Evolutionary conservation across 1,284 basidiomycete genomes (phyloP).

Genomic region (Athelia psychrophila): DNA sequence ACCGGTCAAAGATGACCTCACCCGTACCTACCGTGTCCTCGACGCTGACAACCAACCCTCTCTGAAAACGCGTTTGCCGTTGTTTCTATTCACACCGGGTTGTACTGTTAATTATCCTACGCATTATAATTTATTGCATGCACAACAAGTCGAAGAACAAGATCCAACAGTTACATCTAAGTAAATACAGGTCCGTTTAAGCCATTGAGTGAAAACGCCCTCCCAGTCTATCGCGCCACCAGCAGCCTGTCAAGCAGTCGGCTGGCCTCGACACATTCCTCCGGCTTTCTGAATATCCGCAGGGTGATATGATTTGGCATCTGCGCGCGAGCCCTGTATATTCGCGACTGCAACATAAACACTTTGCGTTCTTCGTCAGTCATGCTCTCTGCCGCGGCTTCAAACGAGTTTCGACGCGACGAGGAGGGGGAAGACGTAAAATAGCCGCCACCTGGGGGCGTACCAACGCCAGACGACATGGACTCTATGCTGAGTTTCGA

Average conservation of each 20-base stretch:
- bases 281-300: slow-evolving; percentile 62
- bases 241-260: slow-evolving; percentile 26
- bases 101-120: background rate
- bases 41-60: too few species aligned
- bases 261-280: slow-evolving; percentile 62
- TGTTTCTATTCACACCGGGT: too few species aligned
- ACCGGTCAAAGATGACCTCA: too few species aligned
- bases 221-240: too few species aligned
- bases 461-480: background rate
- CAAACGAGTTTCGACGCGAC: background rate
- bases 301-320: slow-evolving; percentile 55
- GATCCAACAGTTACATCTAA: too few species aligned
- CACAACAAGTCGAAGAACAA: too few species aligned
- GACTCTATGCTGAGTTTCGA: background rate
- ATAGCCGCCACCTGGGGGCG: background rate
- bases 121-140: background rate
- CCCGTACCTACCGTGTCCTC: too few species aligned
- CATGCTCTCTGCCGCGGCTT: background rate
- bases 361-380: slow-evolving; percentile 54
- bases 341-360: slow-evolving; percentile 54
- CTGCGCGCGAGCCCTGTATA: slow-evolving; percentile 54
- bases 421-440: background rate
- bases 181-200: background rate
- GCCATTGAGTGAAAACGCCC: background rate
- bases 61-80: too few species aligned